Base-by-base conservation (phyloP, 768 basidiomycete genomes). In the Termitomyces heimii region DNA sequence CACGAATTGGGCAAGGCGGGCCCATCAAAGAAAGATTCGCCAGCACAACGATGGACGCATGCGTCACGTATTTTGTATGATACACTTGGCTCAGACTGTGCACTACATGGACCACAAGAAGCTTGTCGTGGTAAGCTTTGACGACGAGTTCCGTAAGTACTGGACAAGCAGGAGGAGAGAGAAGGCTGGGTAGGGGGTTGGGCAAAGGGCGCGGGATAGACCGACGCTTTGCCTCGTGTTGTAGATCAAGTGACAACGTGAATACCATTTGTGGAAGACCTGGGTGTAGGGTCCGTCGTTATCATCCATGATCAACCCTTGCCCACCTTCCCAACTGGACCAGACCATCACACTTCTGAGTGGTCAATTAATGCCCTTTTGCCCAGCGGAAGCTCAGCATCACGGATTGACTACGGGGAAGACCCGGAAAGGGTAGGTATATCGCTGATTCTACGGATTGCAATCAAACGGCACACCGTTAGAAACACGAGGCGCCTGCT, bases 401-500 rank as follows among this genome's bases (percentile, higher is more conserved):
- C 63, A 53, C 68, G 68, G 67, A 63, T 62, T 64, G 62, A 70
- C 63, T 66, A 64, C 68, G 68, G 69, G 62, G 64, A 68, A 70
- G 67, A 59, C 64, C 67, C 68, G 64, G 65, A 70, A 64, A 58
- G 61, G 60, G 58, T 54, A 60, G 60, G 55, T 60, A 48, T 58
- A 58, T 62, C 61, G 59, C 61, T 62, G 61, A 61, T 65, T 64
- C 57, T 59, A 66, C 66, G 66, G 66, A 64, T 60, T 70, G 63
- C 64, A 66, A 66, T 68, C 66, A 66, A 64, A 61, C 70, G 71
- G 72, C 69, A 70, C 62, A 52, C 66, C 65, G 67, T 64, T 62
- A 67, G 65, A 62, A 68, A 70, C 75, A 75, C 75, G 75, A 75
- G 75, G 74, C 74, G 57, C 66, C 68, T 63, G 66, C 68, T 70